Percentiles rank a stretch among this genome's conserved stretches.
Evolutionary conservation across 257 asterid genomes (phyloP).

Genomic region (Gynochthodes officinalis): DNA sequence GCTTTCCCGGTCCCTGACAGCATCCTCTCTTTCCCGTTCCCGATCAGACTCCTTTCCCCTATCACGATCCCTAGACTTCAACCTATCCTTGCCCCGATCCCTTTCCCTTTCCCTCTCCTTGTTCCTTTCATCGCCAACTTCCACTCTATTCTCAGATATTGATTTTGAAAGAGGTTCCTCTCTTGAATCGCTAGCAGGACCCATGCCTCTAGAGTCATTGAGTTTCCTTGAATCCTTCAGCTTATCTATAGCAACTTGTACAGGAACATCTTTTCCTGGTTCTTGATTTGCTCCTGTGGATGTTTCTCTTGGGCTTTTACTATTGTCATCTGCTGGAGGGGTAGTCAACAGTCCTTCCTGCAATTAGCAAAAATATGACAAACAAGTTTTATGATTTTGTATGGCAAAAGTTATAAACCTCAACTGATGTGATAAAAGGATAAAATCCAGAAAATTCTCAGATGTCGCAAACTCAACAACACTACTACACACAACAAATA

Average conservation of each 20-base stretch:
- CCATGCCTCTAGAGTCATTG: slow-evolving; percentile 41
- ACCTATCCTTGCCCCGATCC: slow-evolving; percentile 53
- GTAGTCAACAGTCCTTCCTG: slow-evolving; percentile 52
- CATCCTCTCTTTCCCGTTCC: slow-evolving; percentile 55
- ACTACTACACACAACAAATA: neutral
- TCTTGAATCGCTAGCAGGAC: slow-evolving; percentile 46
- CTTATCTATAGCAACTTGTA: slow-evolving; percentile 52
- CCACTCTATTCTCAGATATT: slow-evolving; percentile 46
- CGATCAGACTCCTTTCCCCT: slow-evolving; percentile 73
- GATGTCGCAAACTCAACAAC: too few species aligned
- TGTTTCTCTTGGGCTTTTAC: slow-evolving; percentile 38
- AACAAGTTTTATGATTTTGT: neutral
- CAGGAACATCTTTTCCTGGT: slow-evolving; percentile 46
- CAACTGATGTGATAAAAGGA: neutral
- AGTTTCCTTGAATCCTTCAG: slow-evolving; percentile 57
- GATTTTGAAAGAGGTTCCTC: slow-evolving; percentile 55
- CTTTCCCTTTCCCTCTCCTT: slow-evolving; percentile 60
- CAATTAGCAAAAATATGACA: slow-evolving; percentile 4
- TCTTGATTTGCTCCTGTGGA: slow-evolving; percentile 38
- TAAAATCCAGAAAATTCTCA: neutral
- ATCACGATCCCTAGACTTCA: slow-evolving; percentile 54
- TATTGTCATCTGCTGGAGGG: slow-evolving; percentile 43
- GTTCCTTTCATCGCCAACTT: slow-evolving; percentile 57
- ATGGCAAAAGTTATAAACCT: neutral
- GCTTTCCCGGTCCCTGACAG: slow-evolving; percentile 63